Base-by-base conservation (phyloP, 495 filamentous ascomycete genomes). In the Aspergillus sparsus region DNA sequence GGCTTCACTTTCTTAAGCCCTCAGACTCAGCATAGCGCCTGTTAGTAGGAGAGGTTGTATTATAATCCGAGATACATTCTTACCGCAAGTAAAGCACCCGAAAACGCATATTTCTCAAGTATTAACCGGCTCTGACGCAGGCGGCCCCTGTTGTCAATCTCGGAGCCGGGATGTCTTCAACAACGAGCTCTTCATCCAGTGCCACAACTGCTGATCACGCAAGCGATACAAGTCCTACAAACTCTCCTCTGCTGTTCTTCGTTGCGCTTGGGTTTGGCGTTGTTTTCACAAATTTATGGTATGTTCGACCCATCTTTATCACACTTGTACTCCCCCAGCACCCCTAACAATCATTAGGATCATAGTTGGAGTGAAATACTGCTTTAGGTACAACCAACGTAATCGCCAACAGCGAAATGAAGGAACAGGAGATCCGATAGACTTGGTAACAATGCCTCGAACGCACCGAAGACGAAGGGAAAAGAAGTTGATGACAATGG, bases 241-340 rank as follows among this genome's bases (percentile, higher is more conserved):
- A 85, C 64, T 95, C 91, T 7, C 95, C 94, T 21, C 74, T 99
- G 49, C 82, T 98, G 3, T 98, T 98, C 71, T 98, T 98, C 71
- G 94, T 98, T 33, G 94, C 95, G 9, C 79, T 99, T 54, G 94
- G 94, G 7, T 99, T 99, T 70, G 94, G 94, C 57, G 95, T 99
- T 27, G 94, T 99, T 18, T 99, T 99, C 69, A 99, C 94, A 37
- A 99, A 98, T 74, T 74, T 99, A 76, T 99, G 94, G 94, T 98
- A 82, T 62, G 77, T 70, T 37, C 18, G 45, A 36, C 49, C 49
- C 66, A 35, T 46, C 36, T 41, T 34, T 31, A 7, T 52, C 18
- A 12, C 11, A 33, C n/a, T 49, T 39, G 11, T 45, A 33, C 32
- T 33, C 32, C 49, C 21, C 31, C 49, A 34, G 63, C 31, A 55